Conservation (phyloP, 192 early-diverging fungal genomes). For the Linderina pennispora region DNA sequence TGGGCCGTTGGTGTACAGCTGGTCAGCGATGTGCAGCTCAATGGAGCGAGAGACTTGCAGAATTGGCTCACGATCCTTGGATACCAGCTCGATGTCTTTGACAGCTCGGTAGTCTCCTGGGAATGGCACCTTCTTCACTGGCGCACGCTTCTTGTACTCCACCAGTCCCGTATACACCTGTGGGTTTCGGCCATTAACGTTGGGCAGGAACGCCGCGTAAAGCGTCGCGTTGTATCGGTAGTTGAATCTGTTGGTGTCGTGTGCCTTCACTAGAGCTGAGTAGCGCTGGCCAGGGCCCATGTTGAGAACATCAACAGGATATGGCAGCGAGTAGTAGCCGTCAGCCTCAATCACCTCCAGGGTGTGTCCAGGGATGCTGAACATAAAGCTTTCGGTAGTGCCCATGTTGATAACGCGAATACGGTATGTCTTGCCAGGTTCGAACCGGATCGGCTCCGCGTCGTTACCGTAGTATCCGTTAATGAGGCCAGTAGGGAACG, state of each 20-base stretch:
- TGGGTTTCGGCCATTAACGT: too few relatives aligned
- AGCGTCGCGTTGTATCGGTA: constrained; percentile 67
- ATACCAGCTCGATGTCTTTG: constrained; percentile 46
- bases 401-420: constrained; percentile 43
- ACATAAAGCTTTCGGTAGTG: constrained; percentile 59
- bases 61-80: constrained; percentile 44
- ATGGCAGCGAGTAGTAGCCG: constrained; percentile 59
- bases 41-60: constrained; percentile 40
- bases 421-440: constrained; percentile 71
- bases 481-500: constrained; percentile 49
- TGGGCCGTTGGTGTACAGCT: constrained; percentile 53
- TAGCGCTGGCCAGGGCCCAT: constrained; percentile 69
- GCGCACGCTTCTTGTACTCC: constrained; percentile 26
- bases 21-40: constrained; percentile 53
- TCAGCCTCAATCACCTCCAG: constrained; percentile 76
- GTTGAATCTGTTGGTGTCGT: constrained; percentile 49
- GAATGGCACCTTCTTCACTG: constrained; percentile 3
- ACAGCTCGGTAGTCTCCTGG: constrained; percentile 12
- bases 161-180: constrained; percentile 49
- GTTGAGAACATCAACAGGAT: constrained; percentile 47
- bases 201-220: constrained; percentile 61
- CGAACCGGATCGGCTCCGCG: constrained; percentile 49
- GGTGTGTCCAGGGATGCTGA: constrained; percentile 71
- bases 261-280: constrained; percentile 72
- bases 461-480: constrained; percentile 45